Base-by-base conservation (phyloP, 2,329 filamentous ascomycete genomes). In the Tolypocladium nubicola region DNA sequence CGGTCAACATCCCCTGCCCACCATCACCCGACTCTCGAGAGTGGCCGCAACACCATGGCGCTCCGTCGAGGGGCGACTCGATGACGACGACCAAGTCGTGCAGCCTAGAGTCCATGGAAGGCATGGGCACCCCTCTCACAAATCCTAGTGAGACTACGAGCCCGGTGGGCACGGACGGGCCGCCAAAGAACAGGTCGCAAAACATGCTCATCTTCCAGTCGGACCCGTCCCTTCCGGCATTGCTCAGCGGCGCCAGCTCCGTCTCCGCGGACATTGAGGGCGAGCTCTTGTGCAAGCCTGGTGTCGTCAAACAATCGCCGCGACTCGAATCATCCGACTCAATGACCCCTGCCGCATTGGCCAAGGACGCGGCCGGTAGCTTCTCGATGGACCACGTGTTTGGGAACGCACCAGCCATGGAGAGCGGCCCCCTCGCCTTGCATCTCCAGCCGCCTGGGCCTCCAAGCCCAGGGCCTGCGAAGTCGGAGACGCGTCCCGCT, bases 221-320 rank as follows among this genome's bases (percentile, higher is more conserved):
- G 3, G 83, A 86, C 55, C 83, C 83, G 0, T 87, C 84, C 6
- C 70, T 87, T 3, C 84, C 84, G 13, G 83, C 83, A 8, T 71
- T 86, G 9, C 73, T 86, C 13, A 86, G 83, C 57, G 81, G 83
- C 13, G 81, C 83, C 10, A 85, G 83, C 64, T 87, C 84, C 2
- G 77, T 86, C 11, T 86, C 82, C 16, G 82, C 80, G 1, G 84
- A 86, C 62, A 73, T 79, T 26, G 84, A 87, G 60, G 81, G 78
- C 1, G 84, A 86, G 53, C 81, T 84, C 43, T 71, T 85, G 3
- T 71, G 77, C 56, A 74, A 71, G 26, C 80, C 79, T 11, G 78
- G 76, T 6, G 70, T 75, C 7, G 71, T 80, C 8, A 72, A 71
- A 4, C 72, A 73, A 21, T 69, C 74, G 2, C 72, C 77, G 13